These are phyloP conservation scores for Strigomonas culicis DNA, from an alignment of 208 protist genomes.

Conservation along the genomic window DNA sequence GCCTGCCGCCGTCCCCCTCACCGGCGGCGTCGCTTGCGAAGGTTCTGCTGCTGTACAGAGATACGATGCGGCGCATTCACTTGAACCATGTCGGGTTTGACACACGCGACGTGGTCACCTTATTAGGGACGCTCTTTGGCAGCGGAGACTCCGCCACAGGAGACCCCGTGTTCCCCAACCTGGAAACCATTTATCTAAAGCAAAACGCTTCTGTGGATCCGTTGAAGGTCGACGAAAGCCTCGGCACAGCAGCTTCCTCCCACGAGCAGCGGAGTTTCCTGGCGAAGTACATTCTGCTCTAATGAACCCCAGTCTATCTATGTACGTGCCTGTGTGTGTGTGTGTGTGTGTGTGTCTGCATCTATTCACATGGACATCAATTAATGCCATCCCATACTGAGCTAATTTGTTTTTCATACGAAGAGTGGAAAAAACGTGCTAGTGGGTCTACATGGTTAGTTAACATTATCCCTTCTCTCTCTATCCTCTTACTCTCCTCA, in stretches of 20 bases:
- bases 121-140: constrained; percentile 16
- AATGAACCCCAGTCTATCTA: not conserved
- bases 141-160: not conserved
- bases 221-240: not conserved
- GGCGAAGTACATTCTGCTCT: constrained; percentile 5
- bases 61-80: constrained; percentile 24
- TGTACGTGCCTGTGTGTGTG: not conserved
- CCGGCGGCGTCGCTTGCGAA: not conserved
- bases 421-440: no score
- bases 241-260: not conserved
- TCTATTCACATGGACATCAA: no score
- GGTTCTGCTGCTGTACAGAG: not conserved
- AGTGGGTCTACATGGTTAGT: no score
- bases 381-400: not conserved
- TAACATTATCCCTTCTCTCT: not conserved
- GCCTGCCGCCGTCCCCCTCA: no score
- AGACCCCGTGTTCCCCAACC: not conserved
- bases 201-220: constrained; percentile 9
- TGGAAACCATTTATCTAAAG: constrained; percentile 20
- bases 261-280: not conserved
- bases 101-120: constrained; percentile 10
- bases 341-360: no score
- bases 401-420: not conserved
- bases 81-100: constrained; percentile 30
- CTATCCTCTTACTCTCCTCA: not conserved